Base-by-base conservation (phyloP, 2,329 filamentous ascomycete species). In the Teratosphaeriaceae sp. region DNA sequence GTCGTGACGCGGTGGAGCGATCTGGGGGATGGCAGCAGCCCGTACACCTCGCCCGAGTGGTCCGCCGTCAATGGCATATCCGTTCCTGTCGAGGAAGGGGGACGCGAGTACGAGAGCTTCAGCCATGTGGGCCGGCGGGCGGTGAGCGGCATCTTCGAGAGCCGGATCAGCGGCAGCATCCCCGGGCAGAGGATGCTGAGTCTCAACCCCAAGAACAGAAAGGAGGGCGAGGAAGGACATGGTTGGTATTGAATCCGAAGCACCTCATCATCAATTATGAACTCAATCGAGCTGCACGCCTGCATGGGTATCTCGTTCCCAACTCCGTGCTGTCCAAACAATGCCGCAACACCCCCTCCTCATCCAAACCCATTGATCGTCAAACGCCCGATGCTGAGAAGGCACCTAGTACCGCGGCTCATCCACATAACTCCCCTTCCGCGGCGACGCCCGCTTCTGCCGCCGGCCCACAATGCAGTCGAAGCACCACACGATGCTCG, bases 1-100 rank as follows among this genome's bases (percentile, higher is more conserved):
- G 69, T 78, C 3, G 73, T 80, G 3, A 81, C 78, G 6, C 62
- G 78, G 15, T 82, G 78, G 78, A 74, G 71, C 47, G 78, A 82
- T 59, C 56, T 82, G 13, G 78, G 78, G 1, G 68, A 78, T 57
- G 75, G 75, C 1, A 68, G 60, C 2, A 67, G 65, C 8, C 74
- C 77, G 2, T 59, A 56, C 27, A 63, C 63, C 9, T 68, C 63
- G n/a, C 63, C 63, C 3, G 74, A 79, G 47, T 80, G 78, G 72
- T 70, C 69, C 9, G 72, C 76, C n/a, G 66, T 73, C 26, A 76
- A 75, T 52, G 74, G 73, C 4, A 50, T 55, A 0, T 57, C 59
- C 1, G 59, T 61, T 6, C 44, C 29, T 8, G 49, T 40, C 6
- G 47, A 43, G 1, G 45, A 48, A 15, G 43, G 40, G 5, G 50